These are phyloP conservation scores for Termitomyces sp. DNA, from an alignment of 768 basidiomycete species.

Conservation along the genomic window DNA sequence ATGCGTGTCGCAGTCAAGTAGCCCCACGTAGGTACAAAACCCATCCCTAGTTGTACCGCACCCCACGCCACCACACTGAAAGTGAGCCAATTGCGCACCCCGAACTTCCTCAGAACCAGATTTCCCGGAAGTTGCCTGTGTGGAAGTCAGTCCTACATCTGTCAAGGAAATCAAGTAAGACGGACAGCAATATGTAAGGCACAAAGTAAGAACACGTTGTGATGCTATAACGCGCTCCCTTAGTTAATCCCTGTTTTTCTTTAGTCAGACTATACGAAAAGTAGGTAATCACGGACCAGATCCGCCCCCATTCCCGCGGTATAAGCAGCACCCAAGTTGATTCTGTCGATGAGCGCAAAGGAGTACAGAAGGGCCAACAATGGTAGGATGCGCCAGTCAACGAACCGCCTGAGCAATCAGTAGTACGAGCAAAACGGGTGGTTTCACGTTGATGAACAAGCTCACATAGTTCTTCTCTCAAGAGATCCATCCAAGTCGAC, in stretches of 20 bases:
- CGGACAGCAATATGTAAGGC: constrained; percentile 42
- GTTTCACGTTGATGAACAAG: constrained; percentile 2
- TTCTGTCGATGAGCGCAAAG: constrained; percentile 41
- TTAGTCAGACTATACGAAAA: constrained; percentile 3
- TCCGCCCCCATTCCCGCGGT: constrained; percentile 42
- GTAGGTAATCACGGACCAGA: constrained; percentile 20
- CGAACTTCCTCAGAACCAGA: constrained; percentile 37
- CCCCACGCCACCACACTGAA: constrained; percentile 41
- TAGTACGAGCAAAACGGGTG: neutral
- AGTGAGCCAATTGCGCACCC: constrained; percentile 42
- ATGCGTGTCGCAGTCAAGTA: constrained; percentile 37
- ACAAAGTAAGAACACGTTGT: constrained; percentile 41
- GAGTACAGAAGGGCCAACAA: constrained; percentile 37
- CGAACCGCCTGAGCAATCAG: constrained; percentile 27
- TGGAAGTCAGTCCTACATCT: constrained; percentile 1
- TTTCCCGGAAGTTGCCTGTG: constrained; percentile 44
- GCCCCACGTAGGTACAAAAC: constrained; percentile 38
- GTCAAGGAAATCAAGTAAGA: neutral
- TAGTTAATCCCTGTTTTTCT: constrained; percentile 24
- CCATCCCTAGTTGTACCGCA: constrained; percentile 41
- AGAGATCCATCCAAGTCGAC: constrained; percentile 25
- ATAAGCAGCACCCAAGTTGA: constrained; percentile 39
- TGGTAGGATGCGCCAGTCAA: constrained; percentile 41
- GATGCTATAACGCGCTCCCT: constrained; percentile 36
- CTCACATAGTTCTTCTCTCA: constrained; percentile 35